Conservation (phyloP, 352 stramenopile species). For the Pythium aquatile region DNA sequence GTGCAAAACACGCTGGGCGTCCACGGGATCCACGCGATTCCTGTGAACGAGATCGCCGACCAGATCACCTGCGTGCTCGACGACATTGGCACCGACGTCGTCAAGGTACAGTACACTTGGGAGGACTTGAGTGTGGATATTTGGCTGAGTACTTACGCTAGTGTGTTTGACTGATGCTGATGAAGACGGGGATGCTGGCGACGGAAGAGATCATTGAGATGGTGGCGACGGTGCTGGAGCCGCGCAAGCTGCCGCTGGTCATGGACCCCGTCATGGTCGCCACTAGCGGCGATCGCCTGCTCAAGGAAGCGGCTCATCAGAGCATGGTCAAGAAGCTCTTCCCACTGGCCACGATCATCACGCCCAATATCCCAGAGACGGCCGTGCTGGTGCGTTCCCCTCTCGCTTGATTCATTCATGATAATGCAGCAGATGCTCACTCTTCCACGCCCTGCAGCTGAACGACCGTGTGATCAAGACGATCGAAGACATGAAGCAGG, state of each 20-base stretch:
- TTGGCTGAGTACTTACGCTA: too few relatives aligned
- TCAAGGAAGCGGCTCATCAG: conserved; percentile 71
- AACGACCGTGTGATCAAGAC: conserved; percentile 38
- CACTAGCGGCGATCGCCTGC: conserved; percentile 81
- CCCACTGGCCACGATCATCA: conserved; percentile 86
- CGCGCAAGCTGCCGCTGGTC: conserved; percentile 66
- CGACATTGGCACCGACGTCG: conserved; percentile 84
- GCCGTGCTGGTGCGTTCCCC: conserved; percentile 70
- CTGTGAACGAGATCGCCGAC: conserved; percentile 59
- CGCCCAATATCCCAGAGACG: conserved; percentile 94
- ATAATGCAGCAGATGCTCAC: background rate
- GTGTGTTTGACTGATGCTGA: too few relatives aligned
- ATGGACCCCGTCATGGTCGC: conserved; percentile 94
- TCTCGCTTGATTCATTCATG: background rate
- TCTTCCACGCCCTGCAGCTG: conserved; percentile 16
- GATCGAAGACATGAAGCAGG: conserved; percentile 68
- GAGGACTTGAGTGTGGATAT: background rate
- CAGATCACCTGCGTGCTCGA: conserved; percentile 87
- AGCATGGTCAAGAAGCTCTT: conserved; percentile 83
- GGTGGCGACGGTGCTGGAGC: conserved; percentile 57
- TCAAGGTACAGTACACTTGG: conserved; percentile 61
- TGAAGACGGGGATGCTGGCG: conserved; percentile 89
- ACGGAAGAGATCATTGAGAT: conserved; percentile 75
- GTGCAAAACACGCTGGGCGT: conserved; percentile 78
- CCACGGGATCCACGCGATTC: conserved; percentile 47